Percentiles rank a stretch among this genome's conserved stretches.
Evolutionary conservation across 1,284 basidiomycete species (phyloP).

Genomic region (Termitomyces sp.): DNA sequence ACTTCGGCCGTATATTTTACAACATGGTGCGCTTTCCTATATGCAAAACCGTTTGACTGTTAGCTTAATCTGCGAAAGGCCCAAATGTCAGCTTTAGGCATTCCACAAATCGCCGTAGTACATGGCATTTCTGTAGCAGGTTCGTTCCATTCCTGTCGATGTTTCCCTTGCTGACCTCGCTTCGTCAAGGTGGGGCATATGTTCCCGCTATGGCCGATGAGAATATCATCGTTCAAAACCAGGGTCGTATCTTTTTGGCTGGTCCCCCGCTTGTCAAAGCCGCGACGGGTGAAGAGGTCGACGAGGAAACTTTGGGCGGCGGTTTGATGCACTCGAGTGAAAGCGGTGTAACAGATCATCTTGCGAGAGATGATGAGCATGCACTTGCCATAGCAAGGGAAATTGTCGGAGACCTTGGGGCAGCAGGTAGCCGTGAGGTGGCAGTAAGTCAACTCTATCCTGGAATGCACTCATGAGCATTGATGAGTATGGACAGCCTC

Average conservation of each 20-base stretch:
- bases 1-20: slow-evolving; percentile 96
- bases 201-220: slow-evolving; percentile 97
- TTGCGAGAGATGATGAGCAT: slow-evolving; percentile 85
- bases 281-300: slow-evolving; percentile 89
- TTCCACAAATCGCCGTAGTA: slow-evolving; percentile 90
- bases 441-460: slow-evolving; percentile 34
- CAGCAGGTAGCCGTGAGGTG: slow-evolving; percentile 44
- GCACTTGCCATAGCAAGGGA: slow-evolving; percentile 82
- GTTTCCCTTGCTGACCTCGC: slow-evolving; percentile 14
- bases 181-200: slow-evolving; percentile 69
- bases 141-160: slow-evolving; percentile 20
- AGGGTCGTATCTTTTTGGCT: slow-evolving; percentile 94
- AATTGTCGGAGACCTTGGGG: slow-evolving; percentile 77
- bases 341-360: slow-evolving; percentile 91
- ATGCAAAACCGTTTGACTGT: slow-evolving; percentile 2
- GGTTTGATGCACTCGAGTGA: slow-evolving; percentile 93
- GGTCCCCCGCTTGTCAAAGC: slow-evolving; percentile 95
- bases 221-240: slow-evolving; percentile 90
- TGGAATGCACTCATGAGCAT: neutral
- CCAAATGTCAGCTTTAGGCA: slow-evolving; percentile 85
- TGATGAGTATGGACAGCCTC: slow-evolving; percentile 39
- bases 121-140: slow-evolving; percentile 93
- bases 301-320: slow-evolving; percentile 88
- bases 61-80: slow-evolving; percentile 44
- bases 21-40: slow-evolving; percentile 69